Evolutionary conservation across 371 early-diverging fungal species (phyloP).

Genomic region (Actinomortierella wolfii): DNA sequence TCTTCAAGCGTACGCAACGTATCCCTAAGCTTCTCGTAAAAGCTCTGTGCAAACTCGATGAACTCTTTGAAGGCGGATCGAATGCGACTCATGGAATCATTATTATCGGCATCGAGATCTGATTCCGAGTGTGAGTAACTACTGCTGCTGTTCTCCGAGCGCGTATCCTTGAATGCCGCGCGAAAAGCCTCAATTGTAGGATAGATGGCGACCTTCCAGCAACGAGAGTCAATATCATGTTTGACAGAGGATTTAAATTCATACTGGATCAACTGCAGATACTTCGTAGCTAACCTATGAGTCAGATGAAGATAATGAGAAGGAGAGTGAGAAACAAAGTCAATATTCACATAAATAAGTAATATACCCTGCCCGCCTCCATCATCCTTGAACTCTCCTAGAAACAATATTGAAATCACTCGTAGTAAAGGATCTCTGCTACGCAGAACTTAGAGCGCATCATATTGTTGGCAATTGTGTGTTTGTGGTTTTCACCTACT

Average conservation of each 20-base stretch:
- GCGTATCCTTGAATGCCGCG: constrained; percentile 46
- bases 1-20: constrained; percentile 45
- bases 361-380: too few species aligned
- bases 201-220: constrained; percentile 70
- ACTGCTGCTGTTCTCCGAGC: constrained; percentile 17
- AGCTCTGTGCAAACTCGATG: constrained; percentile 43
- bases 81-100: background rate
- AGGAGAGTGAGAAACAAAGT: background rate
- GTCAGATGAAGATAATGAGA: background rate
- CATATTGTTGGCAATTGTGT: too few species aligned
- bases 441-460: too few species aligned
- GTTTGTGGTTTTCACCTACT: constrained; percentile 13
- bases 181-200: constrained; percentile 65
- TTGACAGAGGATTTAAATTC: constrained; percentile 61
- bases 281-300: constrained; percentile 52
- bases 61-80: constrained; percentile 29
- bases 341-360: too few species aligned
- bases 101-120: constrained; percentile 30
- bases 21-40: constrained; percentile 49
- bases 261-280: constrained; percentile 53
- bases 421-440: too few species aligned
- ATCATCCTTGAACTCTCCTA: too few species aligned
- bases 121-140: constrained; percentile 28
- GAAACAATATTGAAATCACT: too few species aligned
- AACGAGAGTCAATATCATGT: constrained; percentile 63